These are phyloP conservation scores for Phytophthora brassicae DNA, from an alignment of 352 stramenopile species.

Conservation along the genomic window DNA sequence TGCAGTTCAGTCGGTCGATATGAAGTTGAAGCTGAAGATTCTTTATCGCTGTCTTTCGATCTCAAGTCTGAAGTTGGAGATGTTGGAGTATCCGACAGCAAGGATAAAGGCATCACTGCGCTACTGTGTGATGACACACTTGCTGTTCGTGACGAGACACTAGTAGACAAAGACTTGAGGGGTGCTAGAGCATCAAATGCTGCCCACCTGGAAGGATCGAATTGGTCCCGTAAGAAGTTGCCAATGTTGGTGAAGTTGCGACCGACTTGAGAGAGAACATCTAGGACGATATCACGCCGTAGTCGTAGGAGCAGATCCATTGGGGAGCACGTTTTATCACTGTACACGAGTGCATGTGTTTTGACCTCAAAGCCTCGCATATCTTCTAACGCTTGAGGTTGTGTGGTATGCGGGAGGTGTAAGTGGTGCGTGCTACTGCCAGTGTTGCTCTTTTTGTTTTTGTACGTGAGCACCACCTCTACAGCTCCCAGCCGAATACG, in stretches of 20 bases:
- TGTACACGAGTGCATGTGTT: conserved; percentile 84
- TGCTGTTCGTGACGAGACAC: conserved; percentile 25
- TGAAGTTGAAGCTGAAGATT: neutral
- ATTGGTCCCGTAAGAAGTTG: conserved; percentile 79
- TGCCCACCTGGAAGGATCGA: conserved; percentile 70
- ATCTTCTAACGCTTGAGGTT: conserved; percentile 71
- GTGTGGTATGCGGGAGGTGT: conserved; percentile 13
- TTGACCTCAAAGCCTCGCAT: conserved; percentile 87
- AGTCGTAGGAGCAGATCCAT: conserved; percentile 73
- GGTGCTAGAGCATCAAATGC: conserved; percentile 68
- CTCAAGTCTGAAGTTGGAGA: no score
- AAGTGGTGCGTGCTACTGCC: conserved; percentile 10
- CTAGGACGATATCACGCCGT: conserved; percentile 76
- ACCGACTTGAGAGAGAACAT: conserved; percentile 82
- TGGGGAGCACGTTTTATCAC: conserved; percentile 84
- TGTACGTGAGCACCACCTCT: conserved; percentile 81
- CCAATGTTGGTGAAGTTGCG: conserved; percentile 88
- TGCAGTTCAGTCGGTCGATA: conserved; percentile 10
- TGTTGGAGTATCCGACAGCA: neutral
- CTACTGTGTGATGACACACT: conserved; percentile 22
- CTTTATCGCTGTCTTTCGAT: neutral
- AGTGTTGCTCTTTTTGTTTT: conserved; percentile 60
- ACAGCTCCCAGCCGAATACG: conserved; percentile 77
- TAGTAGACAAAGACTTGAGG: conserved; percentile 49
- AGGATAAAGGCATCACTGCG: conserved; percentile 15